A percentile compares a stretch with the other conserved stretches of the same genome.
These are phyloP conservation scores for Arachis monticola DNA, from an alignment of 331 rosid genomes.

Conservation along the genomic window DNA sequence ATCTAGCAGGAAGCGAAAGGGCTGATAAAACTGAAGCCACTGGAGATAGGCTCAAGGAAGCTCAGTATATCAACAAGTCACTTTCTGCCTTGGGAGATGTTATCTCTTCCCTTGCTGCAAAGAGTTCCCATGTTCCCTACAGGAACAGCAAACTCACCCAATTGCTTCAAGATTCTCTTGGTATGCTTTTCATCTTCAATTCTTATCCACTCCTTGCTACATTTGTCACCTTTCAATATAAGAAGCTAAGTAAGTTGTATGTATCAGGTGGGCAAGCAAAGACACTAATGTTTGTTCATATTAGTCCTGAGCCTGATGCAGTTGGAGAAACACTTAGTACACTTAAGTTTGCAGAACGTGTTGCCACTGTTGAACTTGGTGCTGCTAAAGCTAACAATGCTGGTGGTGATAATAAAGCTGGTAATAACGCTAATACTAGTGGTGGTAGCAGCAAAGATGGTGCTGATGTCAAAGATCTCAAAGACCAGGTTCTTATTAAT, in stretches of 20 bases:
- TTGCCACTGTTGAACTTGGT: constrained; percentile 86
- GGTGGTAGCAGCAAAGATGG: constrained; percentile 38
- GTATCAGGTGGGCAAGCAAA: constrained; percentile 88
- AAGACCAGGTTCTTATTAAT: constrained; percentile 70
- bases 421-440: too few species aligned
- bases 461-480: constrained; percentile 79
- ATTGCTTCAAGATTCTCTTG: constrained; percentile 92
- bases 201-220: not conserved
- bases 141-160: constrained; percentile 96
- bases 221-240: not conserved
- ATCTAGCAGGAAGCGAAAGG: constrained; percentile 97
- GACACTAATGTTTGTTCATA: constrained; percentile 94
- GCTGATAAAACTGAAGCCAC: constrained; percentile 90
- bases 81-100: constrained; percentile 98
- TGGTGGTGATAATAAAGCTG: constrained; percentile 34
- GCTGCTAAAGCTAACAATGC: constrained; percentile 84
- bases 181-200: constrained; percentile 44
- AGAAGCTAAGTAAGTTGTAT: constrained; percentile 9
- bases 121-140: constrained; percentile 88
- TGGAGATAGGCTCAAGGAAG: constrained; percentile 95
- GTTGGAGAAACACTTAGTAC: constrained; percentile 92
- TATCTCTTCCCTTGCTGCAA: constrained; percentile 81
- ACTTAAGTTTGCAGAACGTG: constrained; percentile 95
- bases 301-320: constrained; percentile 87
- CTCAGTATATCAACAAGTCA: constrained; percentile 94